Percentiles rank a stretch among this genome's conserved stretches.
phyloP scores from a whole-genome alignment of 768 basidiomycete genomes.

The Mycena metata region DNA sequence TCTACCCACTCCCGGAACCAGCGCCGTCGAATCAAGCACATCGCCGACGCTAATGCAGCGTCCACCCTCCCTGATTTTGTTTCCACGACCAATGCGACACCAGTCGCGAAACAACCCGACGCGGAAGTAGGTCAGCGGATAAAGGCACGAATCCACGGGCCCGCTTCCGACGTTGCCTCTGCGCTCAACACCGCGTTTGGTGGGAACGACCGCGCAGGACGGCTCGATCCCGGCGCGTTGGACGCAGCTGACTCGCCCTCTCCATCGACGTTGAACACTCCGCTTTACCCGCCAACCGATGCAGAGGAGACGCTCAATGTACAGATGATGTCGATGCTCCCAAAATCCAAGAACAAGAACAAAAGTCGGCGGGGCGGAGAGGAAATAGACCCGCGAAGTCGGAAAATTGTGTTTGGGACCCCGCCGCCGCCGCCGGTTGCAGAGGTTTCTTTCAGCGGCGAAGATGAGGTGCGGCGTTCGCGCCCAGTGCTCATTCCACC shows the following conservation, averaged over 20 bases:
- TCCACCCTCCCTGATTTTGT: constrained; percentile 30
- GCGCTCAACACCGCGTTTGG: constrained; percentile 33
- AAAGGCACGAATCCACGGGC: constrained; percentile 18
- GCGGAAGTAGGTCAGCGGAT: constrained; percentile 14
- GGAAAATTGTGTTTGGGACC: constrained; percentile 36
- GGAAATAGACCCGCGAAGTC: constrained; percentile 22
- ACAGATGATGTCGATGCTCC: constrained; percentile 39
- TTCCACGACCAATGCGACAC: constrained; percentile 31
- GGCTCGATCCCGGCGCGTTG: constrained; percentile 29
- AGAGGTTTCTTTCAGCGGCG: background rate
- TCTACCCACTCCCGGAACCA: constrained; percentile 33
- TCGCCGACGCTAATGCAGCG: background rate
- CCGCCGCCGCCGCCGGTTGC: constrained; percentile 14
- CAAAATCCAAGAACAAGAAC: constrained; percentile 40
- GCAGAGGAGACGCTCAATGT: constrained; percentile 35
- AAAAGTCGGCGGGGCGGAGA: constrained; percentile 30
- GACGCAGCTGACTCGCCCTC: constrained; percentile 1
- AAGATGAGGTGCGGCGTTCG: background rate
- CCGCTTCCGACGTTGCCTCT: constrained; percentile 31
- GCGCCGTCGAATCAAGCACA: constrained; percentile 26
- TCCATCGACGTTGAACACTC: constrained; percentile 29
- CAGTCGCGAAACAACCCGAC: constrained; percentile 1
- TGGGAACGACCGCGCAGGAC: constrained; percentile 26
- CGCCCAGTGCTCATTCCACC: constrained; percentile 32
- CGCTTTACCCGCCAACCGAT: constrained; percentile 25